Evolutionary conservation across 768 basidiomycete genomes (phyloP), one percentile per base, ranked within the genome.

Genomic region (Boletus edulis): DNA sequence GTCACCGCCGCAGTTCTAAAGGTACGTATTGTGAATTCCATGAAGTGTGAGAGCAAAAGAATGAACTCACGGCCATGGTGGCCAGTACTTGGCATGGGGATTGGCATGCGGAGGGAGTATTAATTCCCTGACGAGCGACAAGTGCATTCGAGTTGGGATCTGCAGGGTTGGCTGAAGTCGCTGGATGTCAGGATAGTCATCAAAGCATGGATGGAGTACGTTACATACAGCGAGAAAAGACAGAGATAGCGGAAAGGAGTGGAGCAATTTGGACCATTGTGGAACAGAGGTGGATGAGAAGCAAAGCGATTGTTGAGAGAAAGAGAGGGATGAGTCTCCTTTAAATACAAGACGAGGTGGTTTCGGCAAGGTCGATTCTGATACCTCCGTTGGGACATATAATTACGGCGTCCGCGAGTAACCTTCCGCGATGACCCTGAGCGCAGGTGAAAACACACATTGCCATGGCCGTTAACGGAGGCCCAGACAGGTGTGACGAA

Each of bases 191-290:
- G 32, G 34, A 46, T 3, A n/a, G 3, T 11, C 37, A 13, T 10
- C 18, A 51, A 32, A 14, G 14, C 4, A 38, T 4, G n/a, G 3
- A 43, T 31, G 17, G 32, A 41, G 20, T 38, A 7, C 10, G 22
- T 18, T 14, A 55, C 47, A 9, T 52, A 68, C 67, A 39, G 12
- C 48, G 58, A 35, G 54, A 51, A 56, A 56, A 22, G 46, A 52
- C 37, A 47, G 55, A 20, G 46, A 58, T 18, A 18, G 46, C 46
- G 2, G 44, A 22, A 57, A 67, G 48, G 59, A 67, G 48, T 6
- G 67, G 38, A 12, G 55, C 2, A 34, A 62, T 59, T 56, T 57
- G 59, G 46, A 69, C 66, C 67, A 67, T 69, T 41, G 29, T 51
- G 22, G 20, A 38, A 17, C 7, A 27, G 9, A 32, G 6, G 32